A percentile compares a stretch with the other conserved stretches of the same genome.
phyloP scores from a whole-genome alignment of 139 green algal genomes.

The Micractinium conductrix region DNA sequence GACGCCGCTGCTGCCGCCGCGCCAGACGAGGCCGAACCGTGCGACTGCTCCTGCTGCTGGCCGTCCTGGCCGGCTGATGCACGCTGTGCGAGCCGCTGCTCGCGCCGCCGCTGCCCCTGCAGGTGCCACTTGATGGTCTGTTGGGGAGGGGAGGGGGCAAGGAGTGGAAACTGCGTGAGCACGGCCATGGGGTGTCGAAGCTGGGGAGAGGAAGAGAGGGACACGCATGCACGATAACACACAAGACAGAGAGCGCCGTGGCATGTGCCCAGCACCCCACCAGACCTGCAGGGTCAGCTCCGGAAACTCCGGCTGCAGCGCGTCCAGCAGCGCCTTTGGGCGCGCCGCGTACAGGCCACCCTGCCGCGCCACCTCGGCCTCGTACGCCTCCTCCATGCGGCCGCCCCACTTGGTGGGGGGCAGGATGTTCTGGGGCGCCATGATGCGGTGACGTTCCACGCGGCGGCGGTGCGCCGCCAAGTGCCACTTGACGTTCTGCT shows the following conservation, averaged over 20 bases:
- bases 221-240: too few species aligned
- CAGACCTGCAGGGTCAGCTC: slow-evolving; percentile 15
- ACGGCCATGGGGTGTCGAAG: too few species aligned
- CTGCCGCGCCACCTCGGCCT: slow-evolving; percentile 5
- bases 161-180: too few species aligned
- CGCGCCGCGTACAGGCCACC: neutral
- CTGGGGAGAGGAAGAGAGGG: too few species aligned
- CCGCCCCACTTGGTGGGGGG: neutral
- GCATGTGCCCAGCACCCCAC: too few species aligned
- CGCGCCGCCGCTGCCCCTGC: neutral
- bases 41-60: neutral
- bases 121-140: neutral
- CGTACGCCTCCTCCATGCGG: slow-evolving; percentile 7
- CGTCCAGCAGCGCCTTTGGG: slow-evolving; percentile 10
- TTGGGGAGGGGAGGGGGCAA: too few species aligned
- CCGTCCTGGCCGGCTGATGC: neutral
- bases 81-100: neutral
- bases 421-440: neutral
- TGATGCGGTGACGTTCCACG: neutral
- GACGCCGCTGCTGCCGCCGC: neutral
- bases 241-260: too few species aligned
- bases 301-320: slow-evolving; percentile 12
- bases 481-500: too few species aligned
- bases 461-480: neutral
- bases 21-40: neutral